These are phyloP conservation scores for Talaromyces sp. DNA, from an alignment of 2,329 filamentous ascomycete species.

Conservation along the genomic window DNA sequence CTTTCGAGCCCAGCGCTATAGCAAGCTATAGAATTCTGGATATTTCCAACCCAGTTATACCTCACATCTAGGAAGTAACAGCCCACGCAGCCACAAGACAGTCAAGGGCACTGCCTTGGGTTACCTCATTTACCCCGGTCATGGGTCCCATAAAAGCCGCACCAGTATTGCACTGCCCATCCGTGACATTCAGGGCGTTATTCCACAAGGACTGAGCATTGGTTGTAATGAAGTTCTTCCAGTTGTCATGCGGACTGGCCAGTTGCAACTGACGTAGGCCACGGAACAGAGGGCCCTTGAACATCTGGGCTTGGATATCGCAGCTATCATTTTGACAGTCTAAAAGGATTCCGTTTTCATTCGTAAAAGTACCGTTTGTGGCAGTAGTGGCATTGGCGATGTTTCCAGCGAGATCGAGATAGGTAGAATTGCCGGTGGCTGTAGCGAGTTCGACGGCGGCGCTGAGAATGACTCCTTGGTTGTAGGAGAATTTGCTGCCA, in stretches of 20 bases:
- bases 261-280: slow-evolving; percentile 1
- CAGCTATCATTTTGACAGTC: neutral
- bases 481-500: neutral
- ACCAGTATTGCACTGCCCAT: neutral
- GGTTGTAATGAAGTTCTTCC: neutral
- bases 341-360: neutral
- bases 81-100: slow-evolving; percentile 1
- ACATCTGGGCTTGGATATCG: neutral
- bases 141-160: neutral
- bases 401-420: neutral
- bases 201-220: neutral
- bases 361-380: neutral
- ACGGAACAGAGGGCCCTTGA: neutral
- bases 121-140: neutral
- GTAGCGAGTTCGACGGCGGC: neutral
- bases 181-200: neutral
- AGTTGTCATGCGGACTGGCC: neutral
- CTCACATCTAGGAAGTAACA: neutral
- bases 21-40: neutral
- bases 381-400: slow-evolving; percentile 1
- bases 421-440: slow-evolving; percentile 1
- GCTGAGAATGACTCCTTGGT: neutral
- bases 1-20: neutral
- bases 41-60: neutral
- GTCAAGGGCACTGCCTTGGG: neutral